These are phyloP conservation scores for Ceratobasidium sp. DNA, from an alignment of 1,284 basidiomycete genomes.

Conservation along the genomic window DNA sequence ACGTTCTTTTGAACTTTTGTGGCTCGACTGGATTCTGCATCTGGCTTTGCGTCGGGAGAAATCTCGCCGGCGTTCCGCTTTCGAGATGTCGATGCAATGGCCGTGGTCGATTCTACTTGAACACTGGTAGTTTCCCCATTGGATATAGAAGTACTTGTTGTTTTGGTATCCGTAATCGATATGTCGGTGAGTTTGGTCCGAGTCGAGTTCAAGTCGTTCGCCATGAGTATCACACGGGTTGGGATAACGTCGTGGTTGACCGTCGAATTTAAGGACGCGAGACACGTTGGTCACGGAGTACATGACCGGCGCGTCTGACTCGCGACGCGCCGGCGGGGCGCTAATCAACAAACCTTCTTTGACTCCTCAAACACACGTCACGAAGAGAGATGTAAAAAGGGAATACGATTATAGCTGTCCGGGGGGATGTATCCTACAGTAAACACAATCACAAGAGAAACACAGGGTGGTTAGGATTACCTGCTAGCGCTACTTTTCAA, in stretches of 20 bases:
- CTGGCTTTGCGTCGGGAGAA: background rate
- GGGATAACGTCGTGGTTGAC: background rate
- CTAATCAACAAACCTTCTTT: background rate
- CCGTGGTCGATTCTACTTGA: background rate
- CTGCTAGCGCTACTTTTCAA: conserved; percentile 29
- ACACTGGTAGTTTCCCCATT: background rate
- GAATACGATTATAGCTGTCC: no score
- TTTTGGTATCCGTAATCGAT: background rate
- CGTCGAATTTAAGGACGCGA: no score
- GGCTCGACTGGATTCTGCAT: background rate
- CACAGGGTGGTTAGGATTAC: background rate
- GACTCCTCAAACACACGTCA: no score
- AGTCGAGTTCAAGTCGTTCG: background rate
- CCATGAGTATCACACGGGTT: conserved; percentile 3
- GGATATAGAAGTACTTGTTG: background rate
- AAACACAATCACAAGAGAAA: background rate
- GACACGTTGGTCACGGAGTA: background rate
- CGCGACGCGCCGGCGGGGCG: background rate
- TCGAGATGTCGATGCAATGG: background rate
- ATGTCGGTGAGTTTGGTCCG: background rate
- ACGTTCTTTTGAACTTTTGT: conserved; percentile 14
- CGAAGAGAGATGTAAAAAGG: background rate
- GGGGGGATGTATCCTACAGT: no score
- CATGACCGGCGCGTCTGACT: background rate
- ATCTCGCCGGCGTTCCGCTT: conserved; percentile 10